Conservation (phyloP, 805 yeast genomes). For the Yarrowia divulgata region DNA sequence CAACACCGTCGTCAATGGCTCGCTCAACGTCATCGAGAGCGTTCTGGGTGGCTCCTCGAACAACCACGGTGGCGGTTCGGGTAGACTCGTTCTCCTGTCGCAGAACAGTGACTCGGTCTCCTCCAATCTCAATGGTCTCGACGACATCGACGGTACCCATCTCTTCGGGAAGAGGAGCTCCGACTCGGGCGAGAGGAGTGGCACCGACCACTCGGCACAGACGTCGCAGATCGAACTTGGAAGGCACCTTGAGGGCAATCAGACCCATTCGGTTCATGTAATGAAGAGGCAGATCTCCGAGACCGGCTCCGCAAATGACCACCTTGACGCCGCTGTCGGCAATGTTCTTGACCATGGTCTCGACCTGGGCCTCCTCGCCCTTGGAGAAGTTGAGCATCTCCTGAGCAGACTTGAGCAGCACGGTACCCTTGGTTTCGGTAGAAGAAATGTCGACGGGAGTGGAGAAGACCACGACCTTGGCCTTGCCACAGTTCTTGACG, state of each 20-base stretch:
- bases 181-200: conserved; percentile 90
- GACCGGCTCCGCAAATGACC: conserved; percentile 90
- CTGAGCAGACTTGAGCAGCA: conserved; percentile 90
- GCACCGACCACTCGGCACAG: conserved; percentile 97
- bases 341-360: conserved; percentile 81
- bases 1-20: conserved; percentile 96
- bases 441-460: conserved; percentile 94
- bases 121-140: conserved; percentile 94
- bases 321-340: conserved; percentile 85
- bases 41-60: conserved; percentile 97
- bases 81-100: conserved; percentile 72
- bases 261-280: conserved; percentile 87
- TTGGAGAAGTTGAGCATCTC: conserved; percentile 95
- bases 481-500: conserved; percentile 68
- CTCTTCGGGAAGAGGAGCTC: conserved; percentile 95
- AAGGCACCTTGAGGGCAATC: conserved; percentile 85
- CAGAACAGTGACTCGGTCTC: conserved; percentile 94
- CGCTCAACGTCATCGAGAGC: conserved; percentile 93
- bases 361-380: conserved; percentile 95
- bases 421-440: conserved; percentile 99
- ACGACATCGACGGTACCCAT: conserved; percentile 87
- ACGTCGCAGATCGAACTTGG: conserved; percentile 93
- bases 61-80: conserved; percentile 88
- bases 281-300: conserved; percentile 93
- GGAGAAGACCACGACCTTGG: conserved; percentile 91